Evolutionary conservation across 495 filamentous ascomycete genomes (phyloP).

Genomic region (Aspergillus campestris): DNA sequence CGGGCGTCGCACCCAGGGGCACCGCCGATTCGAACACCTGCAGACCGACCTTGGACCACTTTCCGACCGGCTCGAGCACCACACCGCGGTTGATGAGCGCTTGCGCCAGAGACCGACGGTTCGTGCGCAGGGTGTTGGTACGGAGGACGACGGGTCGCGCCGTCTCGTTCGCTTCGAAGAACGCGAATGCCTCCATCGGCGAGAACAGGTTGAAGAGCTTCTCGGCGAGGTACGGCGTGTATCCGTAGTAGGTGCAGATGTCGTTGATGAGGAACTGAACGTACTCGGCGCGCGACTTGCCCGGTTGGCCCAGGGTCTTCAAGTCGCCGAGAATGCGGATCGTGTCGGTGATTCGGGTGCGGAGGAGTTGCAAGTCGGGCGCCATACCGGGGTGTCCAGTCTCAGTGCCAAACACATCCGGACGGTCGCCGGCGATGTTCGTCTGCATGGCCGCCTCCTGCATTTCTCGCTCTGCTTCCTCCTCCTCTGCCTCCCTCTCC

Average conservation of each 20-base stretch:
- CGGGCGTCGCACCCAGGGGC: conserved; percentile 93
- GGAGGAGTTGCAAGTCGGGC: conserved; percentile 82
- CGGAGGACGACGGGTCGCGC: conserved; percentile 79
- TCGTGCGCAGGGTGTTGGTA: conserved; percentile 91
- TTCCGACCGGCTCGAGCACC: conserved; percentile 90
- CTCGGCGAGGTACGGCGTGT: conserved; percentile 73
- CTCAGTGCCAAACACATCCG: conserved; percentile 55
- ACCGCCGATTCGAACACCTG: conserved; percentile 93
- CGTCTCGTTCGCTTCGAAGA: conserved; percentile 97
- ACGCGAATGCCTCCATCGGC: conserved; percentile 89
- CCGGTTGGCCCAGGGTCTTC: conserved; percentile 64
- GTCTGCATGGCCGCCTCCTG: conserved; percentile 88
- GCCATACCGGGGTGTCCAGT: conserved; percentile 53
- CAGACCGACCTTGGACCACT: conserved; percentile 96
- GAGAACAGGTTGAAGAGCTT: conserved; percentile 88
- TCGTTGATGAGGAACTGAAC: conserved; percentile 79
- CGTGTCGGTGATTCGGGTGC: conserved; percentile 86
- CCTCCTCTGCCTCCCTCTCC: conserved; percentile 57
- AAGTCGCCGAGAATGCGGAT: conserved; percentile 88
- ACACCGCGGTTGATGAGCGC: conserved; percentile 95
- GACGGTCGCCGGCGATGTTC: conserved; percentile 79
- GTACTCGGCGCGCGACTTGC: conserved; percentile 78
- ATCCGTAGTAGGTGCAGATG: conserved; percentile 89
- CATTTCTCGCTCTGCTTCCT: conserved; percentile 55
- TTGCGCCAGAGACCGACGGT: conserved; percentile 85